Evolutionary conservation across 176 grass and related monocot genomes (phyloP).

Genomic region (Guadua angustifolia): DNA sequence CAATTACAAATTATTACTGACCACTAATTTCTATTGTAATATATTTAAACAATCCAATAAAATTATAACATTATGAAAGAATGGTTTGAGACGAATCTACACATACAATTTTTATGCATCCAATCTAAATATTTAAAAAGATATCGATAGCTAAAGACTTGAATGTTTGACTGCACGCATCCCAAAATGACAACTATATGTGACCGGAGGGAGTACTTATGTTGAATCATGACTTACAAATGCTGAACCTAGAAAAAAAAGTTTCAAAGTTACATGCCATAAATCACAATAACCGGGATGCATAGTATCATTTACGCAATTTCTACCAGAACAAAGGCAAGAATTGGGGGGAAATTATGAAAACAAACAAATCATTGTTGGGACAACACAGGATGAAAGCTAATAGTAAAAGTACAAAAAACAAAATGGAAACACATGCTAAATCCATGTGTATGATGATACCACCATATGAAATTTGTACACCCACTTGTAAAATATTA

Average conservation of each 20-base stretch:
- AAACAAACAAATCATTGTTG: not conserved
- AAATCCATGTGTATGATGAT: not conserved
- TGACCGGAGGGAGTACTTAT: no score
- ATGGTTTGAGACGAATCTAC: no score
- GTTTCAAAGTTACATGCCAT: slow-evolving; percentile 4
- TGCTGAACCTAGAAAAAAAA: slow-evolving; percentile 2
- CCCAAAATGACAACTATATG: no score
- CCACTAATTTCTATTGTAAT: no score
- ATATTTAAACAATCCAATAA: no score
- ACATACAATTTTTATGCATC: no score
- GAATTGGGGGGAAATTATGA: not conserved
- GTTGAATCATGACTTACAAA: slow-evolving; percentile 12
- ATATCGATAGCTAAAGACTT: no score
- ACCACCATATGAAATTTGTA: not conserved
- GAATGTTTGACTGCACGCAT: no score
- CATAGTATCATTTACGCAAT: slow-evolving; percentile 2
- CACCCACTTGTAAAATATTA: not conserved
- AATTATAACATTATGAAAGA: no score
- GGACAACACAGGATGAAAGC: not conserved
- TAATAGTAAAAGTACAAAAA: not conserved
- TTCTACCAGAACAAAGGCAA: not conserved
- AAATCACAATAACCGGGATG: not conserved
- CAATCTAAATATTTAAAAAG: no score
- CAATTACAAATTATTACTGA: not conserved
- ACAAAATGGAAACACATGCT: not conserved